Evolutionary conservation across 768 basidiomycete genomes (phyloP), one percentile per base, ranked within the genome.

Genomic region (Clathrus columnatus): DNA sequence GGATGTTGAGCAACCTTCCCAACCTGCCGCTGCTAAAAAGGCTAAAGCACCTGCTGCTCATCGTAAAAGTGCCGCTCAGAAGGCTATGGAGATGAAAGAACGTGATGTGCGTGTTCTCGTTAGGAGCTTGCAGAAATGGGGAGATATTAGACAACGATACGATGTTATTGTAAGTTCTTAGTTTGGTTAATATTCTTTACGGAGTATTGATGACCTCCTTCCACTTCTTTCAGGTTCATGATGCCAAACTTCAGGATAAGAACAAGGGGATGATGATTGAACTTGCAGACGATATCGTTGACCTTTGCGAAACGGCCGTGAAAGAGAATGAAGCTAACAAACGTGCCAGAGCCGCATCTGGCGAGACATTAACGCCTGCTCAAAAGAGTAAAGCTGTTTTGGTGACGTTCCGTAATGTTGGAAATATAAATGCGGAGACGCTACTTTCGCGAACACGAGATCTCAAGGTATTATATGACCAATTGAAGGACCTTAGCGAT

Each of bases 381-480:
- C 87, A 94, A 72, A 94, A 95, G 72, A 93, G 92, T 77, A 97
- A 97, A 69, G 96, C 96, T 0, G 90, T 98, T 44, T 79, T 99
- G 42, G 88, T 98, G 61, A 84, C 85, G 20, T 96, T 85, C 74
- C 82, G 88, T 59, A 85, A 84, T 48, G 91, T 97, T 51, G 78
- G 85, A 60, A 92, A 90, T 64, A 91, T 99, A 76, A 99, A 99
- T 67, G 96, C 96, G 11, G 96, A 98, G 69, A 98, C 96, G 0
- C 87, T 97, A 49, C 80, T 96, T 52, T 90, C 90, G 23, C 83
- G 96, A 28, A 75, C 87, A 66, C 84, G 87, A 32, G 93, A 96
- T 68, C 83, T 99, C 51, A 84, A 84, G 59, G 88, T 95, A 48
- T 76, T 98, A 23, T 89, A 83, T 70, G 82, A 84, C 61, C 82